phyloP scores from a whole-genome alignment of 768 basidiomycete species.

The Lanmaoa pseudosensibilis region DNA sequence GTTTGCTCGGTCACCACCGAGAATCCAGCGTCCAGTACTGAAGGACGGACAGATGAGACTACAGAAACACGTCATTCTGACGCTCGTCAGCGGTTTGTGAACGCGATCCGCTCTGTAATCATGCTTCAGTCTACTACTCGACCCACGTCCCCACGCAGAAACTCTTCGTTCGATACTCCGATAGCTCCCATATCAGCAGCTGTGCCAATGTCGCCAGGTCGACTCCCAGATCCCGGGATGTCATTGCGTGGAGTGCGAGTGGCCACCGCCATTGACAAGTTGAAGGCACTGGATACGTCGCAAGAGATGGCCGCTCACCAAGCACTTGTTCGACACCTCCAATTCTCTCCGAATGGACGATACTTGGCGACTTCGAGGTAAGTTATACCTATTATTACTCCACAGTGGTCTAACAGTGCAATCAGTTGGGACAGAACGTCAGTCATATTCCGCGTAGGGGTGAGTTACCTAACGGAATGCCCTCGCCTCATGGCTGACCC shows the following conservation, averaged over 20 bases:
- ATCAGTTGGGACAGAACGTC: constrained; percentile 52
- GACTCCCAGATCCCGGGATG: constrained; percentile 34
- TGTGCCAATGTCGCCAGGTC: constrained; percentile 30
- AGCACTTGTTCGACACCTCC: constrained; percentile 53
- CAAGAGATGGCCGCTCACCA: constrained; percentile 47
- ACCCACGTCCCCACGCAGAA: constrained; percentile 32
- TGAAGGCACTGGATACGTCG: constrained; percentile 40
- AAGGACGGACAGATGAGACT: constrained; percentile 31
- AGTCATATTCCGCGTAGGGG: constrained; percentile 49
- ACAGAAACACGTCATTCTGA: constrained; percentile 25
- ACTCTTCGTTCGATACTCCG: constrained; percentile 31
- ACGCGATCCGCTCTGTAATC: constrained; percentile 48
- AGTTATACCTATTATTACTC: constrained; percentile 7
- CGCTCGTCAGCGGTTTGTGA: constrained; percentile 40
- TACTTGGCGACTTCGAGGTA: constrained; percentile 55
- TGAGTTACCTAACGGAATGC: constrained; percentile 27
- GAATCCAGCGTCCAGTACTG: constrained; percentile 28
- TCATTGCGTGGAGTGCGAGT: constrained; percentile 43
- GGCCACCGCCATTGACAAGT: constrained; percentile 40
- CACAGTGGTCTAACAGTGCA: constrained; percentile 7
- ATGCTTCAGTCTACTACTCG: constrained; percentile 40
- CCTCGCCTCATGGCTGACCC: constrained; percentile 14
- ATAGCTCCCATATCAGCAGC: constrained; percentile 22
- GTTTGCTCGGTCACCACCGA: constrained; percentile 27
- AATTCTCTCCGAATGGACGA: constrained; percentile 56